Base-by-base conservation (phyloP, 2,329 filamentous ascomycete species). In the Colletotrichum sp. region DNA sequence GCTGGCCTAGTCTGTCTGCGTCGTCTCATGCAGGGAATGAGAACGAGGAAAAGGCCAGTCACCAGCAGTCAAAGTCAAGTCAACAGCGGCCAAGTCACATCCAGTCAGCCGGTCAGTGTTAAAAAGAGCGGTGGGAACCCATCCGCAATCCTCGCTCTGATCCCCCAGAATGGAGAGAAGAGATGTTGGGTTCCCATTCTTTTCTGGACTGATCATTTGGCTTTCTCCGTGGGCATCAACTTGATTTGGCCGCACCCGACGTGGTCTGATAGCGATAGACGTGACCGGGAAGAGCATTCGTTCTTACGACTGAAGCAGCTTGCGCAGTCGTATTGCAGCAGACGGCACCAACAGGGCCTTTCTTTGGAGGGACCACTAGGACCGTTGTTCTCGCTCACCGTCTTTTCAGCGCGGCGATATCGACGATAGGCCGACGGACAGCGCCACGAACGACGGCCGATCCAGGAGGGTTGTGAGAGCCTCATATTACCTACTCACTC, bases 251-350 rank as follows among this genome's bases (percentile, higher is more conserved):
- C 43, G 43, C 43, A 51, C 43, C n/a, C 57, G 31, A 59, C 70
- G 70, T 72, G 70, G 66, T 51, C 54, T 70, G 70, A 73, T 24
- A 13, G 57, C 24, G 66, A 57, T 29, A 54, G 33, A 34, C 31
- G 31, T 18, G 47, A 38, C 21, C 8, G 47, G 15, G 18, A 7
- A 27, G 27, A 55, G 18, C 65, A 24, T 15, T 29, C 36, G 29
- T 57, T 59, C n/a, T 24, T 55, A 9, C 18, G 12, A 59, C 24
- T 2, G 36, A 33, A 8, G 29, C 66, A 58, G 58, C 29, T 29
- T 24, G 18, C 33, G 33, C 67, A 54, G 61, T 66, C 66, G 66
- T 34, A 63, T 72, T 72, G 70, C 70, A 65, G 71, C 67, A 69
- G 34, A 36, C 54, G n/a, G 11, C 21, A 61, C 36, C 66, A 36